These are phyloP conservation scores for Sporothrix humicola DNA, from an alignment of 2,329 filamentous ascomycete species.

Conservation along the genomic window DNA sequence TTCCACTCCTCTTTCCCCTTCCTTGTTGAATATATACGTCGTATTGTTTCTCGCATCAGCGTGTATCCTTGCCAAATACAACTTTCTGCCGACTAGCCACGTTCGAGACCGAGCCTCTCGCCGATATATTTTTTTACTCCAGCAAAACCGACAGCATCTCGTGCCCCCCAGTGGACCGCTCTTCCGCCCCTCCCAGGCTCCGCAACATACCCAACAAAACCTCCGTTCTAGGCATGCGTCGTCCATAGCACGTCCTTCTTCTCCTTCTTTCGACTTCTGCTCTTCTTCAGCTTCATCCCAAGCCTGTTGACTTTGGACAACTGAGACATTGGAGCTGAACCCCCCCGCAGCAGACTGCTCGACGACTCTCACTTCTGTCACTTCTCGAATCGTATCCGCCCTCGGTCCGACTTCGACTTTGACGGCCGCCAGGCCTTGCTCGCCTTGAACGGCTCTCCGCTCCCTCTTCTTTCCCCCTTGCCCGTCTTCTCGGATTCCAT, in stretches of 20 bases:
- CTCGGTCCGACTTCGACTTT: constrained; percentile 15
- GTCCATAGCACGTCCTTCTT: constrained; percentile 32
- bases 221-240: constrained; percentile 36
- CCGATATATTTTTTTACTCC: background rate
- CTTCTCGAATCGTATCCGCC: constrained; percentile 19
- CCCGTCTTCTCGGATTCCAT: background rate
- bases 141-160: constrained; percentile 15
- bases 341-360: background rate
- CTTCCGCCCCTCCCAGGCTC: constrained; percentile 6
- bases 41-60: background rate
- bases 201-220: constrained; percentile 20
- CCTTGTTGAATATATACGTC: background rate
- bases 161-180: constrained; percentile 2
- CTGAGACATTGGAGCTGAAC: background rate
- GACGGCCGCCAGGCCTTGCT: constrained; percentile 23
- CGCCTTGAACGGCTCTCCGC: constrained; percentile 25
- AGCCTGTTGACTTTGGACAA: background rate
- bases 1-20: background rate
- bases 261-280: background rate
- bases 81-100: background rate
- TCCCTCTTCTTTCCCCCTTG: background rate
- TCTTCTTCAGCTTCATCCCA: constrained; percentile 15
- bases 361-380: background rate
- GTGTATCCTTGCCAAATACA: background rate
- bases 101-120: background rate